Base-by-base conservation (phyloP, 768 basidiomycete genomes). In the Lactifluus hygrophoroides region DNA sequence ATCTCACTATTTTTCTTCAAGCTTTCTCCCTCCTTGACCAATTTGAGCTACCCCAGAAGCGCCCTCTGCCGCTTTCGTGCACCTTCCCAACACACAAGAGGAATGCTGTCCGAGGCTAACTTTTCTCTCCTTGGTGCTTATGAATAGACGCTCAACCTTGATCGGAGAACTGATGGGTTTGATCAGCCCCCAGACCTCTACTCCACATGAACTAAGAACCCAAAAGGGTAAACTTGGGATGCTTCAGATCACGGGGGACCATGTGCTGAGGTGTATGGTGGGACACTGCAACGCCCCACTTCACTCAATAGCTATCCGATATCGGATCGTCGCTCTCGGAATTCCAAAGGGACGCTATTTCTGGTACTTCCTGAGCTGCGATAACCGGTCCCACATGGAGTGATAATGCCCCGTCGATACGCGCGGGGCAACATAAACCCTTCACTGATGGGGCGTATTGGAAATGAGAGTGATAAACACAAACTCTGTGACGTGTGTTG, bases 11-110 rank as follows among this genome's bases (percentile, higher is more conserved):
- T 28, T 46, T 38, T 52, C 28, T 11, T 52, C 40, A 40, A 17
- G 40, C 51, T 35, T 42, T 42, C 7, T 37, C 45, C n/a, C 42
- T 32, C 40, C 44, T 9, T 19, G n/a, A 1, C 35, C 58, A 35
- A 48, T 46, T 44, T 16, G 30, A 30, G 32, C 34, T 21, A 16
- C 34, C 11, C 21, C n/a, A 56, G 49, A 51, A 46, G 54, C 59
- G 43, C 49, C 49, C 48, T n/a, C 43, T 49, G 59, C 59, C 59
- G 17, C 30, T 60, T 56, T 56, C 54, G 54, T 49, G 23, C 2
- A 45, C 53, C 19, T 27, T n/a, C 56, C 19, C 40, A 49, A 46
- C 16, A 46, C 16, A 28, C 21, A 25, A 52, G 49, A 42, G 54
- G 28, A 42, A n/a, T n/a, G 17, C n/a, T 10, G 8, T 11, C 43